Base-by-base conservation (phyloP, 2,329 filamentous ascomycete species). In the Alternaria brassicae region DNA sequence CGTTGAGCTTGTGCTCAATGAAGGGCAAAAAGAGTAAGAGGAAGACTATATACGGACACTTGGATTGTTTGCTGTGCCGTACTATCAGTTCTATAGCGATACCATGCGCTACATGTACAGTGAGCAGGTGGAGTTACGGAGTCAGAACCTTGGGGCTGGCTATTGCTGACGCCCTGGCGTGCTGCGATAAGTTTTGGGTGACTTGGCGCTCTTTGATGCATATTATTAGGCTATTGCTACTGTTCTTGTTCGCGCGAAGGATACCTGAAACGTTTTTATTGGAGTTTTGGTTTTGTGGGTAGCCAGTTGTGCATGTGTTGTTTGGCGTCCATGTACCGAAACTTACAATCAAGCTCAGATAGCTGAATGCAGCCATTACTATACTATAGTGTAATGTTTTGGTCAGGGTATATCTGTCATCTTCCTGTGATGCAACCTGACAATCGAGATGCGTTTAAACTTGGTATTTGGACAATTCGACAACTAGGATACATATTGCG, bases 1-100 rank as follows among this genome's bases (percentile, higher is more conserved):
- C 63, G 83, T 98, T 63, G 95, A 99, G 81, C 85, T 99, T 85
- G 81, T 97, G 66, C 85, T 98, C 68, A 98, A 98, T 77, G 91
- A 96, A 72, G 93, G 92, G 6, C 90, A 94, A 63, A 85, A 83
- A 70, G 85, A 87, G 63, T 79, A 56, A 65, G 6, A 32, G 10
- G 39, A 45, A 17, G 25, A n/a, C 23, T 48, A 48, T 7, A 48
- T n/a, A 17, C 4, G 19, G 44, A 36, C 10, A 34, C 13, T 7
- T 34, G 44, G 13, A 34, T 48, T 28, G 19, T 21, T n/a, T 48
- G 44, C 44, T 48, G 44, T 48, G 44, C 44, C 34, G 13, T n/a
- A 34, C 30, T 21, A 10, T 48, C 7, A 23, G 34, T 9, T 32
- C 4, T 32, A 25, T 13, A 19, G 37, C 19, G 37, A 40, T 6